These are phyloP conservation scores for Diaporthe vaccinii DNA, from an alignment of 2,329 filamentous ascomycete genomes.

Conservation along the genomic window DNA sequence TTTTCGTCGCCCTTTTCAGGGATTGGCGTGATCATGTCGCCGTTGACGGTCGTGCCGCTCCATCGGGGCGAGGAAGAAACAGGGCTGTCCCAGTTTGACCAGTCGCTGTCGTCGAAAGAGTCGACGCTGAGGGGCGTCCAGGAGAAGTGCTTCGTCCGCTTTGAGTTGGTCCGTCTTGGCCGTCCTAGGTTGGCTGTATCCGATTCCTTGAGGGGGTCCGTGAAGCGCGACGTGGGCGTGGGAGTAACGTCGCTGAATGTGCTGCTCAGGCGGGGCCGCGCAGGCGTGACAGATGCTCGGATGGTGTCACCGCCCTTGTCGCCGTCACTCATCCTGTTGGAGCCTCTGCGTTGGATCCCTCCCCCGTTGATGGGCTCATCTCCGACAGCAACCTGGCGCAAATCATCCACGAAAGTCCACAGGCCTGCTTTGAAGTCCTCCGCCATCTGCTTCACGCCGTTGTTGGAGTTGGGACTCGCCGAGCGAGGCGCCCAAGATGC, in stretches of 20 bases:
- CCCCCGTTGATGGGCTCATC: constrained; percentile 83
- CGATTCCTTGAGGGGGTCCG: constrained; percentile 36
- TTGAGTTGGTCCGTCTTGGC: constrained; percentile 44
- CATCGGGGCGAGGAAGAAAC: constrained; percentile 65
- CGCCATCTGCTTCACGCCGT: constrained; percentile 80
- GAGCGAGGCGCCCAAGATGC: constrained; percentile 70
- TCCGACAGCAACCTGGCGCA: constrained; percentile 94
- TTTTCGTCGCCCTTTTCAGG: constrained; percentile 62
- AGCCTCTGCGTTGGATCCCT: constrained; percentile 41
- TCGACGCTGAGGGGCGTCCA: constrained; percentile 72
- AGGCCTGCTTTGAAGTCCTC: constrained; percentile 91
- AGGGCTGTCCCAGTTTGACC: constrained; percentile 75
- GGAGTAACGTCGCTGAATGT: constrained; percentile 55
- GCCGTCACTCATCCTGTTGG: constrained; percentile 39
- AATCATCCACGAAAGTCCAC: constrained; percentile 95
- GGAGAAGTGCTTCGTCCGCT: constrained; percentile 67
- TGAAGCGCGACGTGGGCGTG: constrained; percentile 42
- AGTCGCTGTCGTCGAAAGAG: constrained; percentile 71
- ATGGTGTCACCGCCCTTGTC: constrained; percentile 61
- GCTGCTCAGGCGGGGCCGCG: constrained; percentile 58
- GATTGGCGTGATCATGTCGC: constrained; percentile 60
- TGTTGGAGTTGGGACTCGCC: constrained; percentile 55
- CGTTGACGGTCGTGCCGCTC: constrained; percentile 72
- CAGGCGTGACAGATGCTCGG: constrained; percentile 55
- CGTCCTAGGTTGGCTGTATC: constrained; percentile 38